These are phyloP conservation scores for Leavenworthia alabamica DNA, from an alignment of 345 rosid species.

Conservation along the genomic window DNA sequence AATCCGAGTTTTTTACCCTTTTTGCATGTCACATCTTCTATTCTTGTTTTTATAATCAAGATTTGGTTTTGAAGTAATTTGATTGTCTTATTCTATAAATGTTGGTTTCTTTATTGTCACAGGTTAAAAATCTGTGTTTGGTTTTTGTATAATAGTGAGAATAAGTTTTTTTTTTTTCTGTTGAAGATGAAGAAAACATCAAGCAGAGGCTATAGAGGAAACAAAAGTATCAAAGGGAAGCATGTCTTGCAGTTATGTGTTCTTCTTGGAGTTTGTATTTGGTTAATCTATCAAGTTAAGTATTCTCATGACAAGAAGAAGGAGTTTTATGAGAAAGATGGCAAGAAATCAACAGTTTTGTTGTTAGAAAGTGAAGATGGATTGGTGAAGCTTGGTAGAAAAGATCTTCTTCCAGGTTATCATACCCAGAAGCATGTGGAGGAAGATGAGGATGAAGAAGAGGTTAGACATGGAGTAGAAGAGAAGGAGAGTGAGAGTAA, in stretches of 20 bases:
- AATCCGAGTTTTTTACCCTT: no score
- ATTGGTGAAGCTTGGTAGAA: slow-evolving; percentile 59
- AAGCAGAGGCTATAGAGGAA: slow-evolving; percentile 64
- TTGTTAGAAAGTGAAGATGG: slow-evolving; percentile 27
- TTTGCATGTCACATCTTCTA: slow-evolving; percentile 24
- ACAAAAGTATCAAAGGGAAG: slow-evolving; percentile 55
- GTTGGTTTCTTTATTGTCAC: slow-evolving; percentile 3
- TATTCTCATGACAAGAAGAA: slow-evolving; percentile 79
- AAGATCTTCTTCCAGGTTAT: slow-evolving; percentile 48
- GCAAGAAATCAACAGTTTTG: slow-evolving; percentile 22
- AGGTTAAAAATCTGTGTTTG: neutral
- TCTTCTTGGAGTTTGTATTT: slow-evolving; percentile 70
- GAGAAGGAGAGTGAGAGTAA: slow-evolving; percentile 26
- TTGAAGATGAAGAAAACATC: slow-evolving; percentile 52
- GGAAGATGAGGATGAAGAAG: slow-evolving; percentile 40
- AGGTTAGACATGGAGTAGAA: slow-evolving; percentile 27
- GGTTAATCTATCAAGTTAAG: slow-evolving; percentile 88
- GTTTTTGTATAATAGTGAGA: slow-evolving; percentile 21
- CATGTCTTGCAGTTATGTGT: slow-evolving; percentile 71
- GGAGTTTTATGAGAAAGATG: slow-evolving; percentile 55
- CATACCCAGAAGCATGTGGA: slow-evolving; percentile 36
- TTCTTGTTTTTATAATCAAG: neutral
- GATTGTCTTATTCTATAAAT: neutral
- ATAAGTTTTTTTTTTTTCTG: neutral
- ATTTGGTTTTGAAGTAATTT: neutral